Conservation (phyloP, 371 early-diverging fungal species). For the Apophysomyces elegans region DNA sequence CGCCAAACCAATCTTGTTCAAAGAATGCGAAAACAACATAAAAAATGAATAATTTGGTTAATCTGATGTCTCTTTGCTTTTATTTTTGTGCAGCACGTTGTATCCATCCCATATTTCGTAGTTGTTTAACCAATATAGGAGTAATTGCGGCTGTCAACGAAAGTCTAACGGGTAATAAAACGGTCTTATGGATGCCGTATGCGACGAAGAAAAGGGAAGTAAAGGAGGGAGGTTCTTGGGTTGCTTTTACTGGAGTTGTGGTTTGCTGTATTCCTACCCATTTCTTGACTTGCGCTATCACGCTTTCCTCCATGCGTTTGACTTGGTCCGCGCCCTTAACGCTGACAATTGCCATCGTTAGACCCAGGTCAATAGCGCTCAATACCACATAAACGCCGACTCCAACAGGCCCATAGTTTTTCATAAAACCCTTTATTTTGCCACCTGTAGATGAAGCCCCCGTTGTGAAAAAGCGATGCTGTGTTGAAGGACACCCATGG, state of each 20-base stretch:
- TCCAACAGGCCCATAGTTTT: conserved; percentile 39
- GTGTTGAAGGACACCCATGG: neutral
- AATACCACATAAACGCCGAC: conserved; percentile 34
- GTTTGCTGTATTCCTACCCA: conserved; percentile 27
- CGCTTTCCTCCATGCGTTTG: conserved; percentile 32
- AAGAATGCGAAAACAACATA: no score
- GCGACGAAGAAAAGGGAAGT: conserved; percentile 35
- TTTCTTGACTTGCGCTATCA: conserved; percentile 21
- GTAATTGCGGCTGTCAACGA: conserved; percentile 41
- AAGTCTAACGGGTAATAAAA: conserved; percentile 37
- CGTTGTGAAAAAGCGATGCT: neutral
- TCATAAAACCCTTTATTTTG: conserved; percentile 32
- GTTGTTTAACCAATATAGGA: conserved; percentile 21
- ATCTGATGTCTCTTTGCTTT: no score
- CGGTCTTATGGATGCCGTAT: conserved; percentile 46
- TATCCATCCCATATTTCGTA: conserved; percentile 19
- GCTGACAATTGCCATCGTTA: conserved; percentile 37
- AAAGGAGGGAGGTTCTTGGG: conserved; percentile 28
- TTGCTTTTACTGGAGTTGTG: neutral
- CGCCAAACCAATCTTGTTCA: no score
- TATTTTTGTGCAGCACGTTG: neutral
- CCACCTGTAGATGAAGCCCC: neutral
- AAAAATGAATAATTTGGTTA: no score
- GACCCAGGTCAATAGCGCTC: conserved; percentile 34
- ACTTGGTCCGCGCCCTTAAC: conserved; percentile 35